These are phyloP conservation scores for Candida endomychidarum DNA, from an alignment of 805 yeast genomes.

Conservation along the genomic window DNA sequence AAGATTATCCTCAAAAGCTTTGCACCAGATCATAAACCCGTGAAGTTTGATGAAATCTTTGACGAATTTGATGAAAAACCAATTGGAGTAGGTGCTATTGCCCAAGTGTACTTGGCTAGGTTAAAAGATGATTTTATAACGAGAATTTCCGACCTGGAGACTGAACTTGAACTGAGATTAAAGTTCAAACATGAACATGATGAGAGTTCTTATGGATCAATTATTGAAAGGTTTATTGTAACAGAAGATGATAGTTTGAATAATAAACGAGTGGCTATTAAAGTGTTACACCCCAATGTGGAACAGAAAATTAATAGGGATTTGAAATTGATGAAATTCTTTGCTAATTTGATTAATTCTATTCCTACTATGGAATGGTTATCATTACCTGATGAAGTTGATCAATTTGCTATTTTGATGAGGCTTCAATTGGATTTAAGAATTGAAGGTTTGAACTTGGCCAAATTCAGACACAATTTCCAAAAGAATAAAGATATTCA, in stretches of 20 bases:
- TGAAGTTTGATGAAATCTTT: constrained; percentile 71
- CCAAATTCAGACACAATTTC: constrained; percentile 71
- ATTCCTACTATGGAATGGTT: constrained; percentile 98
- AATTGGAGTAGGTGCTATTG: constrained; percentile 97
- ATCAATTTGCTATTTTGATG: constrained; percentile 84
- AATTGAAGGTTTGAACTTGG: constrained; percentile 82
- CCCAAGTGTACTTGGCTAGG: constrained; percentile 85
- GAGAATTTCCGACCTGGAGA: constrained; percentile 31
- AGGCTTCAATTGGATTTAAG: constrained; percentile 83
- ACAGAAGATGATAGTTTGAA: constrained; percentile 39
- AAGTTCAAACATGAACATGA: constrained; percentile 16
- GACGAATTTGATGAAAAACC: constrained; percentile 75
- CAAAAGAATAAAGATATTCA: constrained; percentile 55
- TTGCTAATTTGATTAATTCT: constrained; percentile 66
- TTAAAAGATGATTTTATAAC: constrained; percentile 46
- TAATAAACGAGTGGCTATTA: constrained; percentile 74
- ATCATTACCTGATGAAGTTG: constrained; percentile 90
- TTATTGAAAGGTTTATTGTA: constrained; percentile 33
- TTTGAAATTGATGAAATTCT: constrained; percentile 75
- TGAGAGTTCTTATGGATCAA: constrained; percentile 12
- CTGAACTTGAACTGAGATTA: constrained; percentile 17
- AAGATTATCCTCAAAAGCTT: constrained; percentile 59
- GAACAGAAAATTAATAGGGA: constrained; percentile 73
- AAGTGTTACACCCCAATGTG: constrained; percentile 89
- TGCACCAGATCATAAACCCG: constrained; percentile 10